Base-by-base conservation (phyloP, 2,329 filamentous ascomycete species). In the Waltergamsia citrina region DNA sequence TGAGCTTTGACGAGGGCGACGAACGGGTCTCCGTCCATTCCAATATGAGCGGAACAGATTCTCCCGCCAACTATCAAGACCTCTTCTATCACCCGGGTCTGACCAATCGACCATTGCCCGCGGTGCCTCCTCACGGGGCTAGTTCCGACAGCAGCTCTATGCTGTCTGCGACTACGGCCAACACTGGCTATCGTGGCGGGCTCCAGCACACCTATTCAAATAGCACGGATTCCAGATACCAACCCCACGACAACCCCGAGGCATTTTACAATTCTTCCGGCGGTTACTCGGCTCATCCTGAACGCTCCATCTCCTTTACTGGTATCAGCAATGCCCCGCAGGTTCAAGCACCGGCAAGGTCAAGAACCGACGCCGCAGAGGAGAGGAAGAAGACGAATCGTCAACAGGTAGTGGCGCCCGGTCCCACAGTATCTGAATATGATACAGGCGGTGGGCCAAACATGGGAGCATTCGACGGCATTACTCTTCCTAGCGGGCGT, bases 1-100 rank as follows among this genome's bases (percentile, higher is more conserved):
- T 87, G 47, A 95, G 87, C 57, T 95, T 92, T 47, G 90, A 96
- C 45, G 86, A 94, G 52, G 90, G 85, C 3, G 92, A 95, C 45
- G 92, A 96, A 54, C 70, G 67, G 11, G 69, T 70, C 14, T 76
- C 71, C 2, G 44, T 78, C 29, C 57, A 73, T 51, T 67, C 71
- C 7, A 71, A 60, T 37, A 67, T 59, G 42, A 81, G 62, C 46
- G 37, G 60, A 24, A 78, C 74, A 44, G 78, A 85, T 24, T 84
- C 79, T 19, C 78, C 80, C 2, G 78, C 83, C 28, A 85, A 87
- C 36, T 85, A 86, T 41, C 84, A 83, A 14, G 92, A 94, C 47
- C 78, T 96, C 51, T 94, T 94, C 53, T 98, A 93, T 54, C 87
- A 96, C 48, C 88, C 88, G 14, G 85, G 85, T 25, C 76, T 87